A percentile compares a stretch with the other conserved stretches of the same genome.
These are phyloP conservation scores for Xanthoceras sorbifolium DNA, from an alignment of 345 rosid species.

Conservation along the genomic window DNA sequence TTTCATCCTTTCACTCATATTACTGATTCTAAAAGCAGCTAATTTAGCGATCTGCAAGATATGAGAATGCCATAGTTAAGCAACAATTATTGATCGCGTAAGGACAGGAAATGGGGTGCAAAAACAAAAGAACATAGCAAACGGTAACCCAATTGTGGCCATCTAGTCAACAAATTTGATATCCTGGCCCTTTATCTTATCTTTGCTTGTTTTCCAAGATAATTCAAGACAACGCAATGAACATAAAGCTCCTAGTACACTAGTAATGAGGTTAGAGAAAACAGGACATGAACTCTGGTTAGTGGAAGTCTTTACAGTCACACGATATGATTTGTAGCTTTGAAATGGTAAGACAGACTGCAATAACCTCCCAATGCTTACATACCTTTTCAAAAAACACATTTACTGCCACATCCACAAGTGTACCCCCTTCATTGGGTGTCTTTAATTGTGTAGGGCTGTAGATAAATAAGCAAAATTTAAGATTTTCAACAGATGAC, in stretches of 20 bases:
- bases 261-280: too few relatives aligned
- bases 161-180: background rate
- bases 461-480: conserved; percentile 19
- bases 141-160: background rate
- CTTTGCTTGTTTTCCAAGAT: background rate
- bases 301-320: background rate
- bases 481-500: conserved; percentile 2
- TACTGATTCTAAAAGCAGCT: conserved; percentile 77
- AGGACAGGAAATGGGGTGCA: background rate
- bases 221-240: background rate
- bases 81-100: too few relatives aligned
- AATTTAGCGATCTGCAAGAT: conserved; percentile 60
- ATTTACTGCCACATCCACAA: conserved; percentile 84
- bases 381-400: conserved; percentile 78
- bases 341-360: background rate
- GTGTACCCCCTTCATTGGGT: conserved; percentile 83
- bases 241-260: background rate
- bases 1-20: conserved; percentile 76
- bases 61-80: background rate
- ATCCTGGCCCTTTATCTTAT: background rate
- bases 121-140: background rate
- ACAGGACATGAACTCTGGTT: background rate
- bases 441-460: conserved; percentile 94
- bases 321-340: too few relatives aligned
- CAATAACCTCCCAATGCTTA: background rate